Base-by-base conservation (phyloP, 139 green algal species). In the Astrephomene gubernaculifera region DNA sequence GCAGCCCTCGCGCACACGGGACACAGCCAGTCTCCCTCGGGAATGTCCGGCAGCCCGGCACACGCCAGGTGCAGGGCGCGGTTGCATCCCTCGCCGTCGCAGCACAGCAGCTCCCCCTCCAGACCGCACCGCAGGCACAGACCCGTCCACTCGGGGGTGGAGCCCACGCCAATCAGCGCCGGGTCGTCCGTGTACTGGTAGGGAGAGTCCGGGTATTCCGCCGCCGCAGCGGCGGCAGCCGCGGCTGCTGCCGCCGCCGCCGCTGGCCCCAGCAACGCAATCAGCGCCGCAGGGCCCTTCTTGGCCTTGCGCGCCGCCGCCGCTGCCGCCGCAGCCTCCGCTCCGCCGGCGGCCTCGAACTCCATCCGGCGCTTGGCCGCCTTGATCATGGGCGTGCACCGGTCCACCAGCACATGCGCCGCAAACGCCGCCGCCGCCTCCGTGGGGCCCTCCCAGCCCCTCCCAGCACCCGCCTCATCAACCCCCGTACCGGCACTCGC, bases 71-170 rank as follows among this genome's bases (percentile, higher is more conserved):
- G 79, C 79, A 78, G 68, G 44, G 79, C 65, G 9, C 61, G 61
- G 44, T 86, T 78, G 79, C 79, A 86, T 45, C 61, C 49, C 17
- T 35, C 45, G 64, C 79, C 79, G 65, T 86, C 79, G 67, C 79
- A 86, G 64, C 79, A 86, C 45, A 86, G 64, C 45, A 86, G 79
- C 65, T 86, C 79, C 7, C 79, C 79, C 64, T 86, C 79, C 33
- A 57, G 31, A 22, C 49, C 65, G 65, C 79, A 86, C 14, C 61
- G 57, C 35, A 86, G 61, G 64, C 79, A 86, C 79, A 78, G 45
- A 1, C 79, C 79, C 60, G 65, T 76, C 79, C 79, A 84, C 27
- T 74, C 63, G 43, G 78, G 60, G 1, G 9, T 3, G 0, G 76
- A 72, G 54, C 76, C 76, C 33, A 63, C 4, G 76, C 76, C 76